Conservation (phyloP, 2,329 filamentous ascomycete species). For the Pochonia chlamydosporia region DNA sequence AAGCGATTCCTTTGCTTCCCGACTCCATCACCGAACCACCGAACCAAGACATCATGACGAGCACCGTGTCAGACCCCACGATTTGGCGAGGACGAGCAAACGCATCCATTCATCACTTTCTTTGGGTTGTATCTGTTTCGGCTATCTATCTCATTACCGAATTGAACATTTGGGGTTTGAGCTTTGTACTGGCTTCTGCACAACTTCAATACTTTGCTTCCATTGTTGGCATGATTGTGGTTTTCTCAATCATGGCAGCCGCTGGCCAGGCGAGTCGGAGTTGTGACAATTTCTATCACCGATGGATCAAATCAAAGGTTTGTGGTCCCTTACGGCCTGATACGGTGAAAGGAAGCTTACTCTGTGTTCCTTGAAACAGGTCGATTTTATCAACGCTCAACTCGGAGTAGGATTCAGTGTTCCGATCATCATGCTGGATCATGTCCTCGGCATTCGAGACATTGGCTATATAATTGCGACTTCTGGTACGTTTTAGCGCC, state of each 20-base stretch:
- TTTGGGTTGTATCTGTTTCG: conserved; percentile 25
- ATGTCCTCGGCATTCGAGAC: conserved; percentile 23
- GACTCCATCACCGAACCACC: conserved; percentile 4
- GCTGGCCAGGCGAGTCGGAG: conserved; percentile 12
- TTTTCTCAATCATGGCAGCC: conserved; percentile 29
- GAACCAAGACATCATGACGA: conserved; percentile 1
- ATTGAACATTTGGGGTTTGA: conserved; percentile 40
- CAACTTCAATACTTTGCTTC: conserved; percentile 39
- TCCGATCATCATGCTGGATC: conserved; percentile 40
- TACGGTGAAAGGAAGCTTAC: not conserved
- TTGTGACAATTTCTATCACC: conserved; percentile 22
- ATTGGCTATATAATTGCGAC: conserved; percentile 38
- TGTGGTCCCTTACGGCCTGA: not conserved
- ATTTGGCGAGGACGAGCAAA: conserved; percentile 13
- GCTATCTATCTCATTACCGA: conserved; percentile 35
- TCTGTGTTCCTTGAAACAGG: conserved; percentile 23
- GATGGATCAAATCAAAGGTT: conserved; percentile 28
- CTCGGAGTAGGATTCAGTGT: conserved; percentile 46
- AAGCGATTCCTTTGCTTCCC: conserved; percentile 1
- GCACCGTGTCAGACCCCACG: conserved; percentile 5
- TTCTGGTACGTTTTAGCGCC: conserved; percentile 31
- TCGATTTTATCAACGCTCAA: conserved; percentile 45
- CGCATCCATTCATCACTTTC: conserved; percentile 3
- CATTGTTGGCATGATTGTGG: conserved; percentile 40
- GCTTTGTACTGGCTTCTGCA: conserved; percentile 24